These are phyloP conservation scores for Alternaria infectoria DNA, from an alignment of 2,329 filamentous ascomycete genomes.

Conservation along the genomic window DNA sequence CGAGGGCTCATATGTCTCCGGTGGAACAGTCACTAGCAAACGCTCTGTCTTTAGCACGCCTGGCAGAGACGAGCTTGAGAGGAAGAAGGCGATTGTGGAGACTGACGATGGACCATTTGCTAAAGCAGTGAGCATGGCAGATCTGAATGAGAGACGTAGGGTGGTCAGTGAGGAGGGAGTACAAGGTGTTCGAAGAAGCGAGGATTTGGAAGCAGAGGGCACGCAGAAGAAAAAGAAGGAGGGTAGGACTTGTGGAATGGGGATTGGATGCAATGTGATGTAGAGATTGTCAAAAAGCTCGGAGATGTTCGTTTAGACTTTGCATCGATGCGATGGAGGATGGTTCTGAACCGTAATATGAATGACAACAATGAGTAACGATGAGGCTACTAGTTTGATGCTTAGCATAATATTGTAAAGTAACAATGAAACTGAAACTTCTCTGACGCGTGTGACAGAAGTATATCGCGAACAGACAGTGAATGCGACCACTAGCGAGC, in stretches of 20 bases:
- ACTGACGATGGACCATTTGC: slow-evolving; percentile 35
- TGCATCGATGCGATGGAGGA: neutral
- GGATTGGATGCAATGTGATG: slow-evolving; percentile 22
- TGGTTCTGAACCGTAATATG: neutral
- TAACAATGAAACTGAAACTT: neutral
- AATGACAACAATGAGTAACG: neutral
- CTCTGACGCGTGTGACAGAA: neutral
- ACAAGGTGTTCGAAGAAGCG: neutral
- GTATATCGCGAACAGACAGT: neutral
- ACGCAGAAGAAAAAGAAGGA: neutral
- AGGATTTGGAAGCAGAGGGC: neutral
- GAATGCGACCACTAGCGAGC: neutral
- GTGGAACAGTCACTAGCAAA: slow-evolving; percentile 6
- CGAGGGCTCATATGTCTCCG: neutral
- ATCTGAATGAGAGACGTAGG: slow-evolving; percentile 23
- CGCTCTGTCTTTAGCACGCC: slow-evolving; percentile 33
- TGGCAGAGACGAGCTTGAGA: slow-evolving; percentile 39
- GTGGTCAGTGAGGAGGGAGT: slow-evolving; percentile 13
- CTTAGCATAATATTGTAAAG: neutral
- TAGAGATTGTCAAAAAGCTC: slow-evolving; percentile 4
- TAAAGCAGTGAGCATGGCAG: slow-evolving; percentile 17
- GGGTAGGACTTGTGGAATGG: neutral
- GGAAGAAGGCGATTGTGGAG: slow-evolving; percentile 33
- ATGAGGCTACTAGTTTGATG: neutral
- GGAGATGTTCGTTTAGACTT: neutral